Evolutionary conservation across 345 rosid genomes (phyloP).

Genomic region (Brassica cretica): DNA sequence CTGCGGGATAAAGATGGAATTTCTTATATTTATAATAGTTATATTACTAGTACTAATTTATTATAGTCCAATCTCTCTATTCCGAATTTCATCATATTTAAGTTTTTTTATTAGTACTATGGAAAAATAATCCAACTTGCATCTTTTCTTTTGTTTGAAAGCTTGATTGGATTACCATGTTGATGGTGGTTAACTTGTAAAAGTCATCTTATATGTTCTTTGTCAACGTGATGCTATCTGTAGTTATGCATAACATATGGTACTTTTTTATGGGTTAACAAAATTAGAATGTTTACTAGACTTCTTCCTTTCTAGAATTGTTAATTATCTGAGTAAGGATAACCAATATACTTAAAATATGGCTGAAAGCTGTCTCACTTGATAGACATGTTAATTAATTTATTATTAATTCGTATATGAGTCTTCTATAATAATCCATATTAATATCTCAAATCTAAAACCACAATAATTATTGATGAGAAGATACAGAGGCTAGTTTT

Average conservation of each 20-base stretch:
- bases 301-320: slow-evolving; percentile 24
- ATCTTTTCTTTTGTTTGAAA: slow-evolving; percentile 2
- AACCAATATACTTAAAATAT: background rate
- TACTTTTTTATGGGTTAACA: slow-evolving; percentile 3
- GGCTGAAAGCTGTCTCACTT: background rate
- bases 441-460: background rate
- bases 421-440: background rate
- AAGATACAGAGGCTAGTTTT: background rate
- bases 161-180: slow-evolving; percentile 14
- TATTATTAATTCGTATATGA: background rate
- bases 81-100: slow-evolving; percentile 19
- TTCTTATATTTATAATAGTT: slow-evolving; percentile 7
- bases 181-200: slow-evolving; percentile 38
- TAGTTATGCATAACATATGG: background rate
- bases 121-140: slow-evolving; percentile 30
- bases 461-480: slow-evolving; percentile 4
- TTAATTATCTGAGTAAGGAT: background rate
- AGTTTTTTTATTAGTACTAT: background rate
- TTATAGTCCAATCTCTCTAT: slow-evolving; percentile 31
- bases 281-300: slow-evolving; percentile 19
- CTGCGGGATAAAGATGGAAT: slow-evolving; percentile 33
- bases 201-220: slow-evolving; percentile 21
- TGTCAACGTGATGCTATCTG: slow-evolving; percentile 7
- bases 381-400: background rate
- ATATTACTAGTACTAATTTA: slow-evolving; percentile 13